These are phyloP conservation scores for Pyrenula massariospora DNA, from an alignment of 495 filamentous ascomycete species.

Conservation along the genomic window DNA sequence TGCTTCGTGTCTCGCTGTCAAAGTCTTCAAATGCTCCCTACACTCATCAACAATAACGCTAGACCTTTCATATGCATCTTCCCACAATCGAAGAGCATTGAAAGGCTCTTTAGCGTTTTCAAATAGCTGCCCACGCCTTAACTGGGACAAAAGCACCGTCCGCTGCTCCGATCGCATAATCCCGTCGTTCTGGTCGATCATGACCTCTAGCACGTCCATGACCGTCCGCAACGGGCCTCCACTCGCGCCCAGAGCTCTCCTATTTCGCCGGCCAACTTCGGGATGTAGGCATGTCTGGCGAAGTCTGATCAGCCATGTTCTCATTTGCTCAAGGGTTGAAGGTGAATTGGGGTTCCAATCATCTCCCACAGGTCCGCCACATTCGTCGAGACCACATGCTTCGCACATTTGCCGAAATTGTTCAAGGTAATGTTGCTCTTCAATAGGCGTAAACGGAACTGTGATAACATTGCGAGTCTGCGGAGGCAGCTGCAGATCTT, in stretches of 20 bases:
- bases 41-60: conserved; percentile 49
- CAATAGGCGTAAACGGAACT: conserved; percentile 74
- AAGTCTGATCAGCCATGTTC: conserved; percentile 55
- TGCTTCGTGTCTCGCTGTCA: conserved; percentile 23
- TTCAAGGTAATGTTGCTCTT: conserved; percentile 74
- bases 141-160: conserved; percentile 41
- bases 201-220: conserved; percentile 69
- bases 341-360: conserved; percentile 54
- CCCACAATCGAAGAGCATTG: conserved; percentile 59
- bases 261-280: conserved; percentile 56
- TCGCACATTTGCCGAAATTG: conserved; percentile 63
- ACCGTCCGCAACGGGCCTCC: conserved; percentile 65
- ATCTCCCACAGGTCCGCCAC: conserved; percentile 46
- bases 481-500: conserved; percentile 53
- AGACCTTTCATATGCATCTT: conserved; percentile 41
- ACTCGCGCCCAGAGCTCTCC: conserved; percentile 50
- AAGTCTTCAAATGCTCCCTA: conserved; percentile 43
- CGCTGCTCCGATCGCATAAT: conserved; percentile 56
- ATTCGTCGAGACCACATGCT: conserved; percentile 48
- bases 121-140: conserved; percentile 61
- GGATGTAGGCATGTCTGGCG: conserved; percentile 84
- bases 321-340: conserved; percentile 50
- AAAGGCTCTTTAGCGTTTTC: conserved; percentile 46
- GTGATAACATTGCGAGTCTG: conserved; percentile 83
- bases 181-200: conserved; percentile 73